phyloP scores from a whole-genome alignment of 2,329 filamentous ascomycete species.

The Arthrobotrys iridis region DNA sequence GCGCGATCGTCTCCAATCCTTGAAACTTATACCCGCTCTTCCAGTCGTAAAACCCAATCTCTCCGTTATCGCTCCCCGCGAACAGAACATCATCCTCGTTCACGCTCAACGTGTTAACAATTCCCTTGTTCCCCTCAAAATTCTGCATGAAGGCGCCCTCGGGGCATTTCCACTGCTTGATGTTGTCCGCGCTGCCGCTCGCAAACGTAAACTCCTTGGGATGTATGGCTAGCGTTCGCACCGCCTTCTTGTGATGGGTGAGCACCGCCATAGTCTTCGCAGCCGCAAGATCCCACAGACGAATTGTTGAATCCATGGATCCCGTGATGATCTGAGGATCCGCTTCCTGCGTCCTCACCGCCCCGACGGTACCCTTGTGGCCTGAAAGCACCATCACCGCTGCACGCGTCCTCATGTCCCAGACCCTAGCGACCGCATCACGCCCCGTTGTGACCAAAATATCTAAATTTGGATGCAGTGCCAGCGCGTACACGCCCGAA shows the following conservation, averaged over 20 bases:
- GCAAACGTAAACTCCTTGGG: conserved; percentile 97
- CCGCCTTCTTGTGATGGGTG: conserved; percentile 98
- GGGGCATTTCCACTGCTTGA: conserved; percentile 99
- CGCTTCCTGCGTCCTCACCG: conserved; percentile 91
- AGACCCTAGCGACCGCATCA: conserved; percentile 92
- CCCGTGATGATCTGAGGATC: conserved; percentile 94
- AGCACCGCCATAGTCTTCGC: conserved; percentile 96
- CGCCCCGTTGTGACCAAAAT: conserved; percentile 93
- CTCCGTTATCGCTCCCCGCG: conserved; percentile 93
- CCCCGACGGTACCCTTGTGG: conserved; percentile 88
- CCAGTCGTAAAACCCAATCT: conserved; percentile 99
- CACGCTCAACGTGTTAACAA: conserved; percentile 91
- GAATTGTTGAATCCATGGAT: conserved; percentile 90
- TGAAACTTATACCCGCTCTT: conserved; percentile 95
- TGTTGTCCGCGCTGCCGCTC: conserved; percentile 86
- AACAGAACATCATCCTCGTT: conserved; percentile 97
- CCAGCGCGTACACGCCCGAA: conserved; percentile 91
- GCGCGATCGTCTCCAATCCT: conserved; percentile 85
- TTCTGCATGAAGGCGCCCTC: conserved; percentile 99
- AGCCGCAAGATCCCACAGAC: conserved; percentile 94
- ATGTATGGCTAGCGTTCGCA: conserved; percentile 83
- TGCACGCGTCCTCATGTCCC: conserved; percentile 97
- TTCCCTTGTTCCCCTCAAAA: conserved; percentile 93
- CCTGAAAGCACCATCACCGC: conserved; percentile 94
- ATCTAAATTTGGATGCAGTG: conserved; percentile 92